Base-by-base conservation (phyloP, 2,329 filamentous ascomycete genomes). In the Penicillium sp. region DNA sequence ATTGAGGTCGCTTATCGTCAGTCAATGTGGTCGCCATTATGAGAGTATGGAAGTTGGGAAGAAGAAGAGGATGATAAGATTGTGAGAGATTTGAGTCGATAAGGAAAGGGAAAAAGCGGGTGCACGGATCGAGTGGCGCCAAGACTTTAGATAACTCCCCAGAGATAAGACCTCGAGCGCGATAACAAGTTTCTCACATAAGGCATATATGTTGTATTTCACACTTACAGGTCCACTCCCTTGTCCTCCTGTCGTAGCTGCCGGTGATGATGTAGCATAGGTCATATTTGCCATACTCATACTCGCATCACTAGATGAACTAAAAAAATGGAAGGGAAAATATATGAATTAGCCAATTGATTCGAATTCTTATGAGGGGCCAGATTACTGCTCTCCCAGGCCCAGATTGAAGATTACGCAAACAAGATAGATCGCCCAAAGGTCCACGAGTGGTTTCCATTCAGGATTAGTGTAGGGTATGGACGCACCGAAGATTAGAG, bases 231-330 rank as follows among this genome's bases (percentile, higher is more conserved):
- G 74, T 59, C 68, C 72, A 59, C 70, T 76, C 60, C 81, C 82
- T 69, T 85, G 83, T 50, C 85, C 85, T 61, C 83, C 85, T 58
- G 84, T 82, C 39, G 85, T 87, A 39, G 83, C 83, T 57, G 85
- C 84, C 46, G 85, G 84, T 44, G 85, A 86, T 61, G 84, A 83
- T 60, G 83, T 86, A 65, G 82, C 79, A 70, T 83, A 85, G 62
- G 79, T 83, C 78, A 85, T 82, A 71, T 74, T 81, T 66, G 78
- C 80, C 79, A 84, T 82, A 70, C 70, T 79, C 72, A 76, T 74
- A 65, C 75, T 72, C 51, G 67, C 77, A 79, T 79, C 77, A 68
- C 70, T 71, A 61, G 71, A 73, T 42, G 65, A 66, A 54, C 70
- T 72, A 58, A 41, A 55, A 21, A 54, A 52, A 32, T 29, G 1